Conservation (phyloP, 768 basidiomycete genomes). For the Serendipita indica region DNA sequence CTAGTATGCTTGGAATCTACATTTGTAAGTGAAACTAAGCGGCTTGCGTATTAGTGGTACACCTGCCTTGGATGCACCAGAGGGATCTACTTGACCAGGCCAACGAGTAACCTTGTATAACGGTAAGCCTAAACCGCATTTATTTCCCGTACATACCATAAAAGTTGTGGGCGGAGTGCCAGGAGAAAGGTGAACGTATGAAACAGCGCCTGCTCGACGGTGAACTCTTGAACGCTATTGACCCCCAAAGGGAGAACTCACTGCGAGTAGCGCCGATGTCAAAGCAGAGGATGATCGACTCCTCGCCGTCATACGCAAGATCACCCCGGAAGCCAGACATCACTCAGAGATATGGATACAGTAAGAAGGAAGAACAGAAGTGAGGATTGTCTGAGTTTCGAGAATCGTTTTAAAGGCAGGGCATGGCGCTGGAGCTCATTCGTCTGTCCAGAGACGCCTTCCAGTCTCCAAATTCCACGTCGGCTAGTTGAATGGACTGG, state of each 20-base stretch:
- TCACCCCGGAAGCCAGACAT: background rate
- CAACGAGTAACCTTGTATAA: background rate
- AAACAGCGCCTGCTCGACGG: background rate
- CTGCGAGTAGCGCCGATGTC: background rate
- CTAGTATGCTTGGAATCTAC: background rate
- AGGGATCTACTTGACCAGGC: conserved; percentile 5
- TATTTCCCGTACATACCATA: background rate
- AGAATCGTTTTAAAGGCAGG: too few relatives aligned
- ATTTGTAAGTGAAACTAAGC: background rate
- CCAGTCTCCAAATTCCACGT: too few relatives aligned
- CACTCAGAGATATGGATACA: too few relatives aligned
- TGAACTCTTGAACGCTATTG: background rate
- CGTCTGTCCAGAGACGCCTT: too few relatives aligned
- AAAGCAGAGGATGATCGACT: background rate
- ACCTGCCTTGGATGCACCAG: background rate
- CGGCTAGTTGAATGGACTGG: too few relatives aligned
- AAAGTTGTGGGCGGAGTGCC: background rate
- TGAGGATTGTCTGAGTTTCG: too few relatives aligned
- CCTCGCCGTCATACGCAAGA: background rate
- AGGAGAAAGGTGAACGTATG: conserved; percentile 6
- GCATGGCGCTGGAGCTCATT: too few relatives aligned
- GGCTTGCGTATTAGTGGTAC: background rate
- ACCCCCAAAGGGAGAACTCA: background rate
- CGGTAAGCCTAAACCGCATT: background rate
- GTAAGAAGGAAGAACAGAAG: too few relatives aligned